phyloP scores from a whole-genome alignment of 345 rosid genomes.

The Moricandia arvensis region DNA sequence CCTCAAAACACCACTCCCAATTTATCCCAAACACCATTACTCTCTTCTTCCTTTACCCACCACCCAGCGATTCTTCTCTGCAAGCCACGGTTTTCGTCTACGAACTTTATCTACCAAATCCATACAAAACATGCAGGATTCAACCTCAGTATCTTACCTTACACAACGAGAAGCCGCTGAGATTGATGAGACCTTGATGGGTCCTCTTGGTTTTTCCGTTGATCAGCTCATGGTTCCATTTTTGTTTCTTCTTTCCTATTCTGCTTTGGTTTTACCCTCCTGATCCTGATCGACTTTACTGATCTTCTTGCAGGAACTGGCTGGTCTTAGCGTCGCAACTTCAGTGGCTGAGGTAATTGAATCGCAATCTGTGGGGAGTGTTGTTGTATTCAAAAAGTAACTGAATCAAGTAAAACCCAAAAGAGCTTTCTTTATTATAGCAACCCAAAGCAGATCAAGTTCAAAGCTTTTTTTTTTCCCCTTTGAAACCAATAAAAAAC shows the following conservation, averaged over 20 bases:
- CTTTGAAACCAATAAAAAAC: no score
- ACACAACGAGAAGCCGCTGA: conserved; percentile 79
- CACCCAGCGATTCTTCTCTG: background rate
- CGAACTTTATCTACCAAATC: conserved; percentile 39
- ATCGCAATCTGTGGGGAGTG: background rate
- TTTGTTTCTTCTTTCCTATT: background rate
- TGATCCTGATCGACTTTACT: background rate
- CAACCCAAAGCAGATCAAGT: background rate
- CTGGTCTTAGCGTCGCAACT: conserved; percentile 90
- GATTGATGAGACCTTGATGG: conserved; percentile 91
- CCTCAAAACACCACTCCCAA: conserved; percentile 40
- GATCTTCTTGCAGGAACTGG: conserved; percentile 69
- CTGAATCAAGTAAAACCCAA: no score
- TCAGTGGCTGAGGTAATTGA: conserved; percentile 80
- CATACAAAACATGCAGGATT: conserved; percentile 38
- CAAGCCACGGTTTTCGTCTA: conserved; percentile 29
- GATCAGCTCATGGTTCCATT: conserved; percentile 83
- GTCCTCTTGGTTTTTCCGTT: conserved; percentile 84
- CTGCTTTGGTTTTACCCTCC: background rate
- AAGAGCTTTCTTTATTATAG: no score
- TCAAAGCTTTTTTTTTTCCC: background rate
- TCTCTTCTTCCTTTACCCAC: conserved; percentile 6
- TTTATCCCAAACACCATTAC: background rate
- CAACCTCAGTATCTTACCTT: conserved; percentile 58
- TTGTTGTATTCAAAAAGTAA: background rate